Percentiles rank a stretch among this genome's conserved stretches.
phyloP scores from a whole-genome alignment of 1,139 yeast genomes.

The Kodamaea plutei region DNA sequence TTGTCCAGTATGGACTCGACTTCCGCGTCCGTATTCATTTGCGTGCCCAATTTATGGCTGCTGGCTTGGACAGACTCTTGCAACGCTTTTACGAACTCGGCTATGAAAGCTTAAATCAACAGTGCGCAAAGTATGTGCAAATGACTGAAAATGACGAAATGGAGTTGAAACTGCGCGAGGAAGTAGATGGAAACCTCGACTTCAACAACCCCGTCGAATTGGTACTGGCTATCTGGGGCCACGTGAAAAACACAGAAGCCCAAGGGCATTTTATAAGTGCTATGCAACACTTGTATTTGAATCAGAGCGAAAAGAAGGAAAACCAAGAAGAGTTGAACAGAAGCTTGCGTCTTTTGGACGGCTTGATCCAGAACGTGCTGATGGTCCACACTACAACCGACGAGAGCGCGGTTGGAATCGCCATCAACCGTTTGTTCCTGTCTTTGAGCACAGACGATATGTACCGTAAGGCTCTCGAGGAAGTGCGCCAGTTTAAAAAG shows the following conservation, averaged over 20 bases:
- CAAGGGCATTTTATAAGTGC: conserved; percentile 73
- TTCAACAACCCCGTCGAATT: conserved; percentile 75
- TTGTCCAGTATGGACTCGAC: conserved; percentile 64
- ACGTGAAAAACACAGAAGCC: conserved; percentile 65
- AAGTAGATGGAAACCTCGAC: conserved; percentile 57
- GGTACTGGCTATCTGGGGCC: conserved; percentile 64
- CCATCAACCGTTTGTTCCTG: conserved; percentile 73
- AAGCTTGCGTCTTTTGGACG: conserved; percentile 77
- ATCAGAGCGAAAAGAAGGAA: conserved; percentile 56
- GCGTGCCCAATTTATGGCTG: conserved; percentile 71
- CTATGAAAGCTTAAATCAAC: conserved; percentile 61
- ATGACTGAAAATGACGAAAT: conserved; percentile 68
- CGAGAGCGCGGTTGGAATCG: conserved; percentile 75
- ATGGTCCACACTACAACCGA: conserved; percentile 60
- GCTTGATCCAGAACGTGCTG: conserved; percentile 75
- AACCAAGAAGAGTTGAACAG: conserved; percentile 51
- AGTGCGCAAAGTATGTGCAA: conserved; percentile 61
- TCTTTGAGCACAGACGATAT: conserved; percentile 89
- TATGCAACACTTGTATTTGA: conserved; percentile 77
- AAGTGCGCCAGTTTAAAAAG: conserved; percentile 62
- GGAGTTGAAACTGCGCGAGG: conserved; percentile 57
- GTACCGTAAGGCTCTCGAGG: conserved; percentile 74
- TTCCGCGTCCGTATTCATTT: conserved; percentile 67
- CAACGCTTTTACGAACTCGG: conserved; percentile 58
- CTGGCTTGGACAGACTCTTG: conserved; percentile 67